A percentile compares a stretch with the other conserved stretches of the same genome.
Evolutionary conservation across 768 basidiomycete genomes (phyloP).

Genomic region (Nevesoporus exiguus): DNA sequence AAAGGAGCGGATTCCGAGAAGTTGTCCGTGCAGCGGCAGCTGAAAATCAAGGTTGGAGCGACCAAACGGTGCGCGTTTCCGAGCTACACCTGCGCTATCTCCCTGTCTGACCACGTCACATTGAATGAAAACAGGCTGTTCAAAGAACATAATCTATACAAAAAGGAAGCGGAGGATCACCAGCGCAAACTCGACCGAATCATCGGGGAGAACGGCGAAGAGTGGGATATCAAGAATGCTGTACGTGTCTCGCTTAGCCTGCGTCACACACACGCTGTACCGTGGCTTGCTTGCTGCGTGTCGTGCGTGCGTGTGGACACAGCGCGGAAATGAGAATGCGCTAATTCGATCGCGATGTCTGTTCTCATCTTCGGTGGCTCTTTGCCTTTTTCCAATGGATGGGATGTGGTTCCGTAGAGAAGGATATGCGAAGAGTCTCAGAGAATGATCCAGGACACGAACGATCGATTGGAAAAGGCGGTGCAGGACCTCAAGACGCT

Average conservation of each 20-base stretch:
- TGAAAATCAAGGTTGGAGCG: conserved; percentile 73
- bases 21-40: conserved; percentile 51
- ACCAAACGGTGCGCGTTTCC: conserved; percentile 53
- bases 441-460: conserved; percentile 75
- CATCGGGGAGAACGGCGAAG: conserved; percentile 57
- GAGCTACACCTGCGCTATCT: conserved; percentile 16
- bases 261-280: conserved; percentile 1
- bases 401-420: conserved; percentile 38
- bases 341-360: conserved; percentile 18
- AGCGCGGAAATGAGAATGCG: conserved; percentile 29
- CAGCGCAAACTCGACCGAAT: conserved; percentile 60
- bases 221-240: conserved; percentile 75
- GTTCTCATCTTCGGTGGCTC: conserved; percentile 16
- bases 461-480: conserved; percentile 56
- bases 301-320: conserved; percentile 17
- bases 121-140: conserved; percentile 42
- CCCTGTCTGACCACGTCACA: conserved; percentile 13
- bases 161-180: conserved; percentile 59
- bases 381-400: conserved; percentile 6
- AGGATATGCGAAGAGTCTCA: conserved; percentile 72
- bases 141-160: conserved; percentile 69
- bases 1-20: conserved; percentile 17
- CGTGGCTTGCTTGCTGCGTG: conserved; percentile 13
- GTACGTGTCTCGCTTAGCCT: conserved; percentile 40
- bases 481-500: conserved; percentile 61